Evolutionary conservation across 345 rosid species (phyloP).

Genomic region (Salix exigua): DNA sequence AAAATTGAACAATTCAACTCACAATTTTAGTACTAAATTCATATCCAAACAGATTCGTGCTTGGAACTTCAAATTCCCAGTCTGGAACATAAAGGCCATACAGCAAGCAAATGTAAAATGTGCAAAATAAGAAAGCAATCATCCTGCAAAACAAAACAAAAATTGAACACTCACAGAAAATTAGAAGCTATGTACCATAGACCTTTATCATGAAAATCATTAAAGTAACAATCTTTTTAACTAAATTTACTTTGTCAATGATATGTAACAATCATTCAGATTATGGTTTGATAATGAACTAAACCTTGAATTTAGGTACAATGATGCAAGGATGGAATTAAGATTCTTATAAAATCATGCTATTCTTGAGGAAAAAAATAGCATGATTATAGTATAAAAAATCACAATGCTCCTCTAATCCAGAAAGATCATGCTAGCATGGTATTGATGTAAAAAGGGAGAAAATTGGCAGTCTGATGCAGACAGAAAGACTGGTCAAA

Average conservation of each 20-base stretch:
- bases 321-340: background rate
- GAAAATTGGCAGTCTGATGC: background rate
- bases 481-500: background rate
- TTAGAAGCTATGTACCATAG: background rate
- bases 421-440: background rate
- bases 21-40: slow-evolving; percentile 34
- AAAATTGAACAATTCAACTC: slow-evolving; percentile 23
- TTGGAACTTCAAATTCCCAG: slow-evolving; percentile 47
- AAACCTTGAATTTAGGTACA: background rate
- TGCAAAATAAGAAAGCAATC: slow-evolving; percentile 33
- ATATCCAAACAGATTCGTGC: slow-evolving; percentile 14
- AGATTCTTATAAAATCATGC: background rate
- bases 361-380: background rate
- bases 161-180: background rate
- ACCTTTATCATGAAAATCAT: background rate
- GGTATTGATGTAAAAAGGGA: background rate
- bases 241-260: background rate
- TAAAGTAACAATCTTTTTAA: background rate
- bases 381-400: background rate
- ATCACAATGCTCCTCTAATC: background rate
- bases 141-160: slow-evolving; percentile 41
- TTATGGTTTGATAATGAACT: background rate
- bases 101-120: slow-evolving; percentile 38
- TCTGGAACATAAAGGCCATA: slow-evolving; percentile 58
- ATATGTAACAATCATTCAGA: background rate